Conservation (phyloP, 2,329 filamentous ascomycete species). For the Penicillium occitanis region DNA sequence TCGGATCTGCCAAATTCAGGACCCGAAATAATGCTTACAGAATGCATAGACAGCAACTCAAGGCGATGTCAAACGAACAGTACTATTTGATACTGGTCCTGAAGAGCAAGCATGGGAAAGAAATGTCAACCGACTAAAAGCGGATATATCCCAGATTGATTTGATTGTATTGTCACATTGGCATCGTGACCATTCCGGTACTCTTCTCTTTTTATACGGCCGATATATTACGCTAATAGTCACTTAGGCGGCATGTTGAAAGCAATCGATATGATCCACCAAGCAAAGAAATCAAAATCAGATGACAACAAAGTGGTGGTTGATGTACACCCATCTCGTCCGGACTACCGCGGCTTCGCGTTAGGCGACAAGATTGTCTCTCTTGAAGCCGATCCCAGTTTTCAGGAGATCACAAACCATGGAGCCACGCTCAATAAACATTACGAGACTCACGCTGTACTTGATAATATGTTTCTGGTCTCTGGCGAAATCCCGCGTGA, state of each 20-base stretch:
- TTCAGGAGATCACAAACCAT: constrained; percentile 48
- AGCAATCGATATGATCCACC: constrained; percentile 51
- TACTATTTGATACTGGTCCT: constrained; percentile 57
- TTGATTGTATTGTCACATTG: constrained; percentile 54
- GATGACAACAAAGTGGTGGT: constrained; percentile 35
- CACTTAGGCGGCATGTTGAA: constrained; percentile 48
- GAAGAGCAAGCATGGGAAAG: constrained; percentile 53
- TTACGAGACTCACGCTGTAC: constrained; percentile 45
- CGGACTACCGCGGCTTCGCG: constrained; percentile 52
- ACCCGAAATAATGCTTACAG: not conserved
- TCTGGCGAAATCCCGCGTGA: constrained; percentile 54
- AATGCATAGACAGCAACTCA: constrained; percentile 48
- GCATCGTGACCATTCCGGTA: constrained; percentile 57
- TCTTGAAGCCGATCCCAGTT: constrained; percentile 54
- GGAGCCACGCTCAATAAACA: constrained; percentile 45
- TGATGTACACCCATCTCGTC: constrained; percentile 56
- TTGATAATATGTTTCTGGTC: constrained; percentile 54
- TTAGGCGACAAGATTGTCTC: constrained; percentile 46
- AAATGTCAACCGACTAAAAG: constrained; percentile 49
- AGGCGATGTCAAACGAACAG: constrained; percentile 45
- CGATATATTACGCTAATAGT: not conserved
- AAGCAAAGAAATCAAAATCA: constrained; percentile 36
- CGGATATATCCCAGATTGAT: constrained; percentile 48
- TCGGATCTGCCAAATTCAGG: not conserved
- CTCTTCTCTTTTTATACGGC: not conserved